phyloP scores from a whole-genome alignment of 1,284 basidiomycete species.

The Heterobasidion occidentale region DNA sequence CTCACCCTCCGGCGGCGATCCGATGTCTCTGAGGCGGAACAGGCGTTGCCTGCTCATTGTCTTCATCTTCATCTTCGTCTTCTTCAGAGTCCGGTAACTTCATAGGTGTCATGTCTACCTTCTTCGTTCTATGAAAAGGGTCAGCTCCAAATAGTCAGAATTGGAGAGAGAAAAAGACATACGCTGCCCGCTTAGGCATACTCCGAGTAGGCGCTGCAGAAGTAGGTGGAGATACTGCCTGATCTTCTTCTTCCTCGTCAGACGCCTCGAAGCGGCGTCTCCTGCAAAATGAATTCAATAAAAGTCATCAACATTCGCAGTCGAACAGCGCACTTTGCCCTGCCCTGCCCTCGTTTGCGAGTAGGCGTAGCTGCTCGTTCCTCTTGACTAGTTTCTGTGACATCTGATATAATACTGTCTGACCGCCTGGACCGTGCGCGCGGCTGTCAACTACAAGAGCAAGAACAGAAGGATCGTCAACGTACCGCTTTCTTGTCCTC shows the following conservation, averaged over 20 bases:
- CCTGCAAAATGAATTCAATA: conserved; percentile 11
- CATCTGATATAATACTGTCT: conserved; percentile 24
- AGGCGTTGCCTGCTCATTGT: conserved; percentile 23
- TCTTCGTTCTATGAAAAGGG: conserved; percentile 15
- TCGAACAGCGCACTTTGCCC: conserved; percentile 20
- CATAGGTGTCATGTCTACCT: conserved; percentile 12
- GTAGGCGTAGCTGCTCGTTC: conserved; percentile 14
- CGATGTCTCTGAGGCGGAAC: conserved; percentile 13
- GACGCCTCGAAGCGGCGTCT: conserved; percentile 29
- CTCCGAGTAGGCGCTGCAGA: conserved; percentile 21
- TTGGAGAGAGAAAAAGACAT: conserved; percentile 9
- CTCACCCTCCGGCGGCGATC: not conserved
- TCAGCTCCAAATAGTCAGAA: not conserved
- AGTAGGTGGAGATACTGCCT: conserved; percentile 15
- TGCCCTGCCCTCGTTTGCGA: conserved; percentile 18
- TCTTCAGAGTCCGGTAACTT: conserved; percentile 20
- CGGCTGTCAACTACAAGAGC: not conserved
- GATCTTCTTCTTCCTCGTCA: conserved; percentile 28
- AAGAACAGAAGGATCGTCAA: not conserved
- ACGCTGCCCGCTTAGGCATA: conserved; percentile 28
- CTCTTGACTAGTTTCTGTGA: conserved; percentile 18
- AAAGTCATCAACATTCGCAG: conserved; percentile 3
- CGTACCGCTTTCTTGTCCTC: conserved; percentile 27
- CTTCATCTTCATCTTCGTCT: conserved; percentile 28
- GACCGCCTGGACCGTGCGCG: conserved; percentile 19